Conservation (phyloP, 768 basidiomycete genomes). For the Coprinopsis cinerea region DNA sequence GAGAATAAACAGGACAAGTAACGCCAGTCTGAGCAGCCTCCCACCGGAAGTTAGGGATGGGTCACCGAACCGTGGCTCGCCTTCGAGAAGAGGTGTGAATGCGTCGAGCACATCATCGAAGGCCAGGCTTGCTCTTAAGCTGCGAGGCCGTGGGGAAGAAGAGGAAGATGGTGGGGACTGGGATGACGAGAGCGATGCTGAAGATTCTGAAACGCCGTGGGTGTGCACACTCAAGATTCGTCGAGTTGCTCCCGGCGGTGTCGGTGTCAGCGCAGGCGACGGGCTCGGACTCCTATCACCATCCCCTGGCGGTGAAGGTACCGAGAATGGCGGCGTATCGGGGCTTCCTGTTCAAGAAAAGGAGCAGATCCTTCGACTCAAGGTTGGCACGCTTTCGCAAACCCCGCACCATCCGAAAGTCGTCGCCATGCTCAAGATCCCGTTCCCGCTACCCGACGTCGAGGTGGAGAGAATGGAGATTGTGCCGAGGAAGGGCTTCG, state of each 20-base stretch:
- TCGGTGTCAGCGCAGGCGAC: slow-evolving; percentile 8
- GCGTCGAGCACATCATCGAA: slow-evolving; percentile 13
- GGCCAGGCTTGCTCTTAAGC: slow-evolving; percentile 10
- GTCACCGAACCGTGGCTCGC: slow-evolving; percentile 17
- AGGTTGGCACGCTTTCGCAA: slow-evolving; percentile 82
- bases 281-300: slow-evolving; percentile 9
- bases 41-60: background rate
- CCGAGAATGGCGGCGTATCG: slow-evolving; percentile 9
- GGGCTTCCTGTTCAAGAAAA: slow-evolving; percentile 9
- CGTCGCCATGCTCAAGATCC: slow-evolving; percentile 85
- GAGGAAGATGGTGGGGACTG: slow-evolving; percentile 33
- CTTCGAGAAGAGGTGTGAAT: slow-evolving; percentile 10
- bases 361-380: slow-evolving; percentile 41
- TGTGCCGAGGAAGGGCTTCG: slow-evolving; percentile 34
- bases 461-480: slow-evolving; percentile 58
- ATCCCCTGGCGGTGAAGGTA: slow-evolving; percentile 7
- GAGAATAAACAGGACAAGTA: slow-evolving; percentile 30
- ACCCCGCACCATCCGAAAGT: slow-evolving; percentile 97
- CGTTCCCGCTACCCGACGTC: slow-evolving; percentile 82
- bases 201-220: slow-evolving; percentile 97
- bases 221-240: slow-evolving; percentile 76
- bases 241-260: slow-evolving; percentile 22
- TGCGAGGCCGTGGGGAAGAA: slow-evolving; percentile 1
- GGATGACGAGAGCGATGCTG: slow-evolving; percentile 85
- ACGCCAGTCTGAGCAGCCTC: slow-evolving; percentile 22